Base-by-base conservation (phyloP, 2,329 filamentous ascomycete genomes). In the Penicillium sp. region DNA sequence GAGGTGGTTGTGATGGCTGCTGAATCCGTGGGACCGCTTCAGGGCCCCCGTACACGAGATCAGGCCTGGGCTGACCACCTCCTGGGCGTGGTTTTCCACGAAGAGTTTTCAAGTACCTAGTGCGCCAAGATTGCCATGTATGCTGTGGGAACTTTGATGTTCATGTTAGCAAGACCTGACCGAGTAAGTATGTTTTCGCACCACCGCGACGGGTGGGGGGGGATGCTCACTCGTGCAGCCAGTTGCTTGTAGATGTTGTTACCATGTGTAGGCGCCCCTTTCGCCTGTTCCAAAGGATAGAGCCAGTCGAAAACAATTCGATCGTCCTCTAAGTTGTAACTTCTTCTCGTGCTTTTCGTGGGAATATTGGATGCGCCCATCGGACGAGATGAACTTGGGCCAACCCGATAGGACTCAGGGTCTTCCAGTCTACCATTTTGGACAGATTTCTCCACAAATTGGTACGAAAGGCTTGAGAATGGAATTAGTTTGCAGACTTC, bases 401-500 rank as follows among this genome's bases (percentile, higher is more conserved):
- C 77, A 39, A 73, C 74, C 11, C 59, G 64, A 57, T 81, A 71
- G 11, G 68, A 53, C 45, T 76, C 70, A 1, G 76, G 66, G 49
- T 78, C 67, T 45, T 76, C 72, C 5, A 83, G 56, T 34, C 62
- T 59, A 7, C 75, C 75, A 11, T 73, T 65, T 13, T 66, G 62
- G 45, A 84, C 65, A 0, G 79, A 83, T 35, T 69, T 60, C 37
- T 82, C 77, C 41, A 85, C 72, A 60, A 77, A 84, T 48, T 68
- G 73, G 59, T 79, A 85, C 1, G 79, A 82, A 52, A 78, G 73
- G 4, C 74, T 76, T 39, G 9, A 11, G 26, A 40, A 26, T 52
- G 18, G 33, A 59, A 54, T 29, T 41, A 42, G 40, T 18, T 39
- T 27, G 32, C 43, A 27, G 42, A 8, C 47, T 36, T 11, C n/a